Conservation (phyloP, 108 stramenopile species). For the Cyclotella cryptica region DNA sequence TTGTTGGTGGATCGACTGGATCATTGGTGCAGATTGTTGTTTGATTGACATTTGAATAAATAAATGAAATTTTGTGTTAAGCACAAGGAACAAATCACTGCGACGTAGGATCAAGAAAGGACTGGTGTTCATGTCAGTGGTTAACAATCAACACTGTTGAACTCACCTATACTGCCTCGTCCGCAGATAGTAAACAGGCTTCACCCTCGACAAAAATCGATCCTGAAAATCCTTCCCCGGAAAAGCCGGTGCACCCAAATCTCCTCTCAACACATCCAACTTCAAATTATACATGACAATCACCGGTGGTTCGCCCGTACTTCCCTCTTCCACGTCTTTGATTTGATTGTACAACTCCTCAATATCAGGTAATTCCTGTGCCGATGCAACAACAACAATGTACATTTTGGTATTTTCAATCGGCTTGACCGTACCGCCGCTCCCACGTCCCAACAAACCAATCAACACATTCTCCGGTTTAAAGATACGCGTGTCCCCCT, state of each 20-base stretch:
- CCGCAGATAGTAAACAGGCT: constrained; percentile 92
- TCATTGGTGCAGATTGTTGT: not conserved
- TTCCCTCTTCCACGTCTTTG: constrained; percentile 19
- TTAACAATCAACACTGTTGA: not conserved
- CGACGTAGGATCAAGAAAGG: not conserved
- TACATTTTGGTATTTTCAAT: constrained; percentile 80
- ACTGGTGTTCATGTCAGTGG: too few relatives aligned
- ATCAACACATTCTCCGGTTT: constrained; percentile 89
- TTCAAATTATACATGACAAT: constrained; percentile 95
- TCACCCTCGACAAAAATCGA: constrained; percentile 85
- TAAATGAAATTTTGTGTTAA: not conserved
- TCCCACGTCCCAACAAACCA: constrained; percentile 78
- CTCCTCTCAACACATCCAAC: constrained; percentile 91
- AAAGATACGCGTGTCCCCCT: constrained; percentile 73
- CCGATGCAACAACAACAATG: constrained; percentile 80
- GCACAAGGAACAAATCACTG: not conserved
- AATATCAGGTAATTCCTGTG: constrained; percentile 96
- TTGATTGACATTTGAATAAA: not conserved
- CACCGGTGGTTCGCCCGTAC: constrained; percentile 38
- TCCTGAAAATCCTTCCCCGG: constrained; percentile 91
- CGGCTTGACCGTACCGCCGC: constrained; percentile 71
- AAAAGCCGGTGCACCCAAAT: constrained; percentile 93
- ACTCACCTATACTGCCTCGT: constrained; percentile 85
- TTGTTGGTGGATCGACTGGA: constrained; percentile 67
- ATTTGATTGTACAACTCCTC: constrained; percentile 77